phyloP scores from a whole-genome alignment of 192 early-diverging fungal species.

The Globomyces pollinis-pini region DNA sequence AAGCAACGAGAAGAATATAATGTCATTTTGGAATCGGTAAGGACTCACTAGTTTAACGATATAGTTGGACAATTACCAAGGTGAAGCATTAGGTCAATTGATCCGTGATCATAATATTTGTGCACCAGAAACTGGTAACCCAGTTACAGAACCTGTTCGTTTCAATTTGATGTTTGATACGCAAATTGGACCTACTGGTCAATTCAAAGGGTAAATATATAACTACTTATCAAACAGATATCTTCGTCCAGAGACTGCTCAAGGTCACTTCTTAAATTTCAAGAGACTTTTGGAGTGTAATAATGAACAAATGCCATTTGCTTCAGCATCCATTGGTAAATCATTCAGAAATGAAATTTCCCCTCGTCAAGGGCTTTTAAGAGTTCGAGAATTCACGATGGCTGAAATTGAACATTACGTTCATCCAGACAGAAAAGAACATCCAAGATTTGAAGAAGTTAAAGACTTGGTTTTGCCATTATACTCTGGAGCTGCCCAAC shows the following conservation, averaged over 20 bases:
- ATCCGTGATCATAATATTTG: conserved; percentile 79
- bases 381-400: conserved; percentile 98
- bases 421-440: conserved; percentile 86
- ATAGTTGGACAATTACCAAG: conserved; percentile 83
- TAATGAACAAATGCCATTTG: conserved; percentile 98
- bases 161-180: conserved; percentile 99
- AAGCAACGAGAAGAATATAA: conserved; percentile 65
- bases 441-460: conserved; percentile 84
- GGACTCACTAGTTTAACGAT: conserved; percentile 32
- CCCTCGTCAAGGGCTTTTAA: conserved; percentile 85
- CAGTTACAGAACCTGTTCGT: conserved; percentile 76
- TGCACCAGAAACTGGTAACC: conserved; percentile 86
- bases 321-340: conserved; percentile 94
- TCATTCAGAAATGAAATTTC: conserved; percentile 99
- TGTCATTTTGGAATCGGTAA: conserved; percentile 70
- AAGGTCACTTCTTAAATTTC: conserved; percentile 99
- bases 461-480: conserved; percentile 68
- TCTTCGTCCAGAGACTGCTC: conserved; percentile 98
- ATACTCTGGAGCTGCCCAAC: conserved; percentile 69
- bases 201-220: conserved; percentile 85
- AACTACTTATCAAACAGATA: too few species aligned
- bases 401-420: conserved; percentile 99
- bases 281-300: conserved; percentile 95
- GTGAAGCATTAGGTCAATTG: conserved; percentile 74
- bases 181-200: conserved; percentile 95